Percentiles rank a stretch among this genome's conserved stretches.
Evolutionary conservation across 805 yeast species (phyloP).

Genomic region (Metschnikowia orientalis): DNA sequence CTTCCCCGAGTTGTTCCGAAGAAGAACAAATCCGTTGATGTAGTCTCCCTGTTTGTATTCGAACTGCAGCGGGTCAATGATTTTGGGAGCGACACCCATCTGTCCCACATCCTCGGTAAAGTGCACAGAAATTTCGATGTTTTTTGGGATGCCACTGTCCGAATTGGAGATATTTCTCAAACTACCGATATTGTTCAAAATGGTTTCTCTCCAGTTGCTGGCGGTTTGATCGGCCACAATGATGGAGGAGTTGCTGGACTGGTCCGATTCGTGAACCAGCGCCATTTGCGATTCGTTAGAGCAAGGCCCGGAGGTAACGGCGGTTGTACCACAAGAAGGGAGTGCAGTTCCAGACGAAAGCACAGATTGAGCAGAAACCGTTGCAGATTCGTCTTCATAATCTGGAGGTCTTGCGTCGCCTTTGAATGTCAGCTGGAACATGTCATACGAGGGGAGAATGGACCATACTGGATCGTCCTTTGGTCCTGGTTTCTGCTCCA

Average conservation of each 20-base stretch:
- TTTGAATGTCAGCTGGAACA: slow-evolving; percentile 23
- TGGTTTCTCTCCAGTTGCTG: slow-evolving; percentile 32
- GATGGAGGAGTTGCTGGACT: slow-evolving; percentile 5
- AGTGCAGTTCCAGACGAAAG: neutral
- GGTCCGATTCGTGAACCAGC: neutral
- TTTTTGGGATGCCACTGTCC: slow-evolving; percentile 23
- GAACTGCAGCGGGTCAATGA: slow-evolving; percentile 26
- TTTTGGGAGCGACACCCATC: slow-evolving; percentile 23
- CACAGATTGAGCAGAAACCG: neutral
- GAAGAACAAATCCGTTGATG: slow-evolving; percentile 50
- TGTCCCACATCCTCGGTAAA: slow-evolving; percentile 35
- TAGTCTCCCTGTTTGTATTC: slow-evolving; percentile 69
- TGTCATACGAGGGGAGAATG: slow-evolving; percentile 37
- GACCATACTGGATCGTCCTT: slow-evolving; percentile 32
- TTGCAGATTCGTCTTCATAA: slow-evolving; percentile 13
- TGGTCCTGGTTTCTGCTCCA: slow-evolving; percentile 7
- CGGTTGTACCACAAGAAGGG: neutral
- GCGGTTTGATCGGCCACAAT: slow-evolving; percentile 35
- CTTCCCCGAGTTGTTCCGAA: slow-evolving; percentile 35
- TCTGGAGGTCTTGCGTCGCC: slow-evolving; percentile 14
- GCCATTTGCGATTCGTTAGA: neutral
- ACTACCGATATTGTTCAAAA: slow-evolving; percentile 35
- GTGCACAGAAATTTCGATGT: slow-evolving; percentile 24
- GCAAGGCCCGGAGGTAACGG: no score
- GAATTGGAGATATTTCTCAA: slow-evolving; percentile 30